phyloP scores from a whole-genome alignment of 2,329 filamentous ascomycete species.

The Colletotrichum phormii region DNA sequence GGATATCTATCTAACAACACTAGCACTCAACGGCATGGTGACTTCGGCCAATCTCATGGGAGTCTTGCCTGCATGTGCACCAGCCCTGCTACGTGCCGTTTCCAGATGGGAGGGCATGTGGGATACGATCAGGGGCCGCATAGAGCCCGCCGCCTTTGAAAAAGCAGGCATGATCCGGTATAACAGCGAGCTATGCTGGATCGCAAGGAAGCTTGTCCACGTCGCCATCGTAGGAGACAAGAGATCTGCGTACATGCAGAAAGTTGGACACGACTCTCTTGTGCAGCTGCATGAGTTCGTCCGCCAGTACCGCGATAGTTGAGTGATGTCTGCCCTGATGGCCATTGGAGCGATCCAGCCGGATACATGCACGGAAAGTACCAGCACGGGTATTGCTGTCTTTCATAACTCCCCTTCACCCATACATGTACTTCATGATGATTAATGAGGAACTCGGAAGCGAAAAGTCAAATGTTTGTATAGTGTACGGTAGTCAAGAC shows the following conservation, averaged over 20 bases:
- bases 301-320: conserved; percentile 23
- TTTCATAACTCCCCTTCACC: background rate
- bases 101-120: conserved; percentile 40
- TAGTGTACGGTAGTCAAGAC: background rate
- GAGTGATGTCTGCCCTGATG: background rate
- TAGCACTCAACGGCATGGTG: conserved; percentile 31
- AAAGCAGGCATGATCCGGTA: conserved; percentile 22
- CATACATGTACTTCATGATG: background rate
- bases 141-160: conserved; percentile 6
- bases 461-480: background rate
- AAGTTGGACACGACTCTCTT: conserved; percentile 27
- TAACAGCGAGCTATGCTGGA: conserved; percentile 35
- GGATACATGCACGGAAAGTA: background rate
- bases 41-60: conserved; percentile 36
- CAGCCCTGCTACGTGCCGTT: conserved; percentile 34
- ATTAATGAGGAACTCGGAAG: background rate
- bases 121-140: conserved; percentile 4
- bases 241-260: conserved; percentile 33
- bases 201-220: conserved; percentile 19
- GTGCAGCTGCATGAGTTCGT: conserved; percentile 30
- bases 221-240: conserved; percentile 26
- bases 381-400: background rate
- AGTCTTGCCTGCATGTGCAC: conserved; percentile 20
- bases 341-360: no score
- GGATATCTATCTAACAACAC: background rate